phyloP scores from a whole-genome alignment of 208 protist genomes.

The Acanthamoeba comandoni region DNA sequence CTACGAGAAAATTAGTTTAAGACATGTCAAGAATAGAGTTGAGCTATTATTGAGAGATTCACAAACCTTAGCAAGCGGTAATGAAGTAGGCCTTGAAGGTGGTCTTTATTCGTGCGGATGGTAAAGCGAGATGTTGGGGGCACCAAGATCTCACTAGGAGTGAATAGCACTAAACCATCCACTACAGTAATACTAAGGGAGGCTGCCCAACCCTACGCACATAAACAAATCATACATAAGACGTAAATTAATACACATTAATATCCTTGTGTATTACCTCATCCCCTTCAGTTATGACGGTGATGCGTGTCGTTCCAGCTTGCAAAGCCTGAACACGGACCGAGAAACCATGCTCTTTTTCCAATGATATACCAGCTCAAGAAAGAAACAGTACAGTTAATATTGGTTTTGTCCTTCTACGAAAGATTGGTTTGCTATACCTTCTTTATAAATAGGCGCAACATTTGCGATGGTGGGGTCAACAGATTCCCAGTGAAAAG shows the following conservation, averaged over 20 bases:
- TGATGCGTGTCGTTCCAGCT: conserved; percentile 55
- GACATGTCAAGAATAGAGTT: no score
- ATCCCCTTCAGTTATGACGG: conserved; percentile 34
- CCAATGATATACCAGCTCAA: conserved; percentile 61
- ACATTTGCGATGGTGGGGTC: conserved; percentile 43
- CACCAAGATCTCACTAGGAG: conserved; percentile 40
- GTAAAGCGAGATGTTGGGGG: not conserved
- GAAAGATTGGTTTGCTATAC: not conserved
- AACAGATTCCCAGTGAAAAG: conserved; percentile 57
- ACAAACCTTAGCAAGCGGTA: conserved; percentile 23
- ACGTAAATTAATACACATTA: not conserved
- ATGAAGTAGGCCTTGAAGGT: conserved; percentile 39
- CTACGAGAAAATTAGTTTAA: not conserved
- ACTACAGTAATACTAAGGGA: conserved; percentile 25
- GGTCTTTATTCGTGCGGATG: conserved; percentile 72
- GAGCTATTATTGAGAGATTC: no score
- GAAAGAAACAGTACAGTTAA: not conserved
- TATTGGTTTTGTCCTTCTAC: no score
- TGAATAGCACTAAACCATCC: conserved; percentile 64
- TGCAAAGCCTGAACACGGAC: conserved; percentile 46
- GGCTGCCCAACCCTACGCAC: conserved; percentile 23
- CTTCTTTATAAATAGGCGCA: conserved; percentile 58
- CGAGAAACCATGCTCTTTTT: conserved; percentile 69
- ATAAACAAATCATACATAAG: not conserved
- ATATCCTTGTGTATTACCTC: not conserved